A percentile compares a stretch with the other conserved stretches of the same genome.
These are phyloP conservation scores for Platismatia glauca DNA, from an alignment of 495 filamentous ascomycete species.

Conservation along the genomic window DNA sequence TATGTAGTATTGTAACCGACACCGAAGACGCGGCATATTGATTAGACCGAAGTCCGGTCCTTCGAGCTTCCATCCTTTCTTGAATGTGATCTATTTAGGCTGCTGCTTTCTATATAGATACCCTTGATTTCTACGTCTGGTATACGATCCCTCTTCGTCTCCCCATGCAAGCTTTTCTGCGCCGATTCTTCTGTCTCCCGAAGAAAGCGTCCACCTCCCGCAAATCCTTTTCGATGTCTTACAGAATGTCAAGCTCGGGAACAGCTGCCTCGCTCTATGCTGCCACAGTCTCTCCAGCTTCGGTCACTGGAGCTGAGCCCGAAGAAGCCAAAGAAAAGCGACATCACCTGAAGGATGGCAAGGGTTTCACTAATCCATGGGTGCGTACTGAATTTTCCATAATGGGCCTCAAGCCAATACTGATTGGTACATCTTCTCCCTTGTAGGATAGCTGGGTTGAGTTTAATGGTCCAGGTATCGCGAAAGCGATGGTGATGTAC, in stretches of 20 bases:
- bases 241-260: constrained; percentile 31
- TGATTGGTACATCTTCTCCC: constrained; percentile 1
- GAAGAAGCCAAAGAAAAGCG: constrained; percentile 45
- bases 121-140: background rate
- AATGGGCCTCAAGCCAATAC: background rate
- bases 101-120: background rate
- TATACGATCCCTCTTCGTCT: background rate
- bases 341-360: constrained; percentile 50
- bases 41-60: background rate
- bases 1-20: too few species aligned
- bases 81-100: background rate
- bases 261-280: constrained; percentile 47
- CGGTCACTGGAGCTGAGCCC: constrained; percentile 38
- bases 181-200: constrained; percentile 24
- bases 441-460: constrained; percentile 22
- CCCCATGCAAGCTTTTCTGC: constrained; percentile 18
- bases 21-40: background rate
- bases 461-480: constrained; percentile 17
- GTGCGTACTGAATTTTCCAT: constrained; percentile 8
- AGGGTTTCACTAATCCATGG: constrained; percentile 55
- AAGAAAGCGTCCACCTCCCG: constrained; percentile 9
- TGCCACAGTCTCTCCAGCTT: constrained; percentile 40
- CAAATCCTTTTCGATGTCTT: constrained; percentile 15
- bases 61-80: background rate
- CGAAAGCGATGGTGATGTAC: constrained; percentile 18